phyloP scores from a whole-genome alignment of 148 eudicot genomes.

The Nepenthes mirabilis region DNA sequence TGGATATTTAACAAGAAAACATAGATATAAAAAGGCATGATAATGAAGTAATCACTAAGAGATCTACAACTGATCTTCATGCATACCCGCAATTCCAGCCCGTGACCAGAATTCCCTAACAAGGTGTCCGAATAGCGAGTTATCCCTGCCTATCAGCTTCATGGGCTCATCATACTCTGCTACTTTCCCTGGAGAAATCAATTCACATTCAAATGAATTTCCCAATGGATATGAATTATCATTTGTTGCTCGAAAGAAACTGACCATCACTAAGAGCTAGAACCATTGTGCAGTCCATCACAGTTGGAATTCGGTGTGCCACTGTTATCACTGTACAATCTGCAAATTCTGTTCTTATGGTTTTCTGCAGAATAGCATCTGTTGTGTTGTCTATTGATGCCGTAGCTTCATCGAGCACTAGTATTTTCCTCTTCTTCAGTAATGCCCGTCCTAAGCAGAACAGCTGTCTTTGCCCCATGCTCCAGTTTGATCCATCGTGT shows the following conservation, averaged over 20 bases:
- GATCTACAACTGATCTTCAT: not conserved
- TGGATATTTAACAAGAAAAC: too few relatives aligned
- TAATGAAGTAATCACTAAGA: not conserved
- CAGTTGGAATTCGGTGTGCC: slow-evolving; percentile 42
- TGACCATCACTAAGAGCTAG: slow-evolving; percentile 33
- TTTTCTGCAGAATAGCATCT: slow-evolving; percentile 26
- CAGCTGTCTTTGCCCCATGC: slow-evolving; percentile 24
- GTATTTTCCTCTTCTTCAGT: slow-evolving; percentile 13
- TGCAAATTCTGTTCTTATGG: slow-evolving; percentile 34
- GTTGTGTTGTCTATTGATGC: slow-evolving; percentile 32
- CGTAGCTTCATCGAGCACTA: slow-evolving; percentile 26
- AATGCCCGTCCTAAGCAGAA: slow-evolving; percentile 21
- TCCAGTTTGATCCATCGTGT: slow-evolving; percentile 17
- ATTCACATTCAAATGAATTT: not conserved
- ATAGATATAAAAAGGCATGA: too few relatives aligned
- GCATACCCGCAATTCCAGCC: not conserved
- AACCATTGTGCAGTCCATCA: slow-evolving; percentile 42
- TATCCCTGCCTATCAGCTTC: slow-evolving; percentile 28
- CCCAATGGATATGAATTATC: not conserved
- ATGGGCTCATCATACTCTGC: slow-evolving; percentile 32
- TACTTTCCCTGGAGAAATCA: not conserved
- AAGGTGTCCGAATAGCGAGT: slow-evolving; percentile 39
- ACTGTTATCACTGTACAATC: slow-evolving; percentile 31
- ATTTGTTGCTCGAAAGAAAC: not conserved
- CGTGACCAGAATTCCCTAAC: slow-evolving; percentile 32